Evolutionary conservation across 192 early-diverging fungal species (phyloP).

Genomic region (Umbelopsis sp.): DNA sequence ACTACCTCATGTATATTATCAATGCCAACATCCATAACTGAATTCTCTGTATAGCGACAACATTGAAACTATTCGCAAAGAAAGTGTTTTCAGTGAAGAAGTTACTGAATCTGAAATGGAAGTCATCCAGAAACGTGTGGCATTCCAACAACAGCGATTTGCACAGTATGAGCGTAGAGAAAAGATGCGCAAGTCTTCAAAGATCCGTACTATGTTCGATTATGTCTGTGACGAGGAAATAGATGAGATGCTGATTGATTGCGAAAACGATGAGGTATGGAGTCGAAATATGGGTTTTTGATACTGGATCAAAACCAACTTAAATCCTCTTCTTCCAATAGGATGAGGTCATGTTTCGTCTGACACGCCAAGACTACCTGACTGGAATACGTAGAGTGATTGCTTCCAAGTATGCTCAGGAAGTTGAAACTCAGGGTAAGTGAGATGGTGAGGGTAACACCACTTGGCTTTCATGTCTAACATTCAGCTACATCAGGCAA

Average conservation of each 20-base stretch:
- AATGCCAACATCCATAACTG: no score
- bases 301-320: background rate
- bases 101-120: conserved; percentile 88
- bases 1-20: no score
- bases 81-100: conserved; percentile 87
- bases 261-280: conserved; percentile 76
- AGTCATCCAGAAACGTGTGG: conserved; percentile 90
- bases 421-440: conserved; percentile 43
- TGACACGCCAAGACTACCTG: conserved; percentile 78
- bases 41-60: conserved; percentile 52
- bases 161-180: conserved; percentile 85
- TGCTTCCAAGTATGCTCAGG: conserved; percentile 63
- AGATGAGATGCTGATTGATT: conserved; percentile 76
- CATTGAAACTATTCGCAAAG: conserved; percentile 79
- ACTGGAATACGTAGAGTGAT: conserved; percentile 67
- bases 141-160: conserved; percentile 88
- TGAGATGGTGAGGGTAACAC: background rate
- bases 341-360: conserved; percentile 87
- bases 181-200: conserved; percentile 74
- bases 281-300: background rate
- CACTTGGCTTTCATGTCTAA: no score
- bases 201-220: conserved; percentile 75
- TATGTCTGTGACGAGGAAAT: conserved; percentile 87
- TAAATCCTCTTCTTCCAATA: conserved; percentile 20
- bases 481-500: conserved; percentile 16